Base-by-base conservation (phyloP, 768 basidiomycete genomes). In the Lentinula guzmanii region DNA sequence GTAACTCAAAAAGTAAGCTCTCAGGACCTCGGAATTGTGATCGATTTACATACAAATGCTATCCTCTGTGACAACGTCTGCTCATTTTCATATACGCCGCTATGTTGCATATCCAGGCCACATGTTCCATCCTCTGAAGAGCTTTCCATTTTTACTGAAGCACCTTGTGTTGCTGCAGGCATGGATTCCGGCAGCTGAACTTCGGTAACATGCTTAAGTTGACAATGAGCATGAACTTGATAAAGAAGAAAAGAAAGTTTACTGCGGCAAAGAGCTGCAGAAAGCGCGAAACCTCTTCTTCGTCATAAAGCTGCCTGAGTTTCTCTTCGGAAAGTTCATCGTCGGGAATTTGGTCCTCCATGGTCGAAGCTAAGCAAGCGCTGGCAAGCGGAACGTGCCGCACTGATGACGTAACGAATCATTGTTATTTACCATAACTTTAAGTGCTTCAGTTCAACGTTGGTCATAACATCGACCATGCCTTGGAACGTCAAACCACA, bases 241-340 rank as follows among this genome's bases (percentile, higher is more conserved):
- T 55, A 42, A 28, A 18, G n/a, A 10, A 31, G 6, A 48, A 57
- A 57, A 16, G 15, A 21, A 58, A 10, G 35, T 80, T 69, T 67
- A 86, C 86, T 39, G 78, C 75, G 45, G 85, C 82, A 70, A 89
- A 89, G n/a, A 87, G 67, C 48, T 72, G 68, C 33, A 89, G 71
- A 67, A 85, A 88, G 31, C 84, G 74, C 15, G 84, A 77, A 13
- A 87, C 81, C 72, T 88, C 86, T 67, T 87, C 85, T 58, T 82
- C 77, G 28, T 89, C 86, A 63, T 83, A 87, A 31, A 84, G 65
- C 43, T 82, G 78, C 43, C 87, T 75, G 18, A 89, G 74, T 65
- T 86, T 75, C 28, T 71, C 69, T 66, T 87, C 85, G 7, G 79
- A 77, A 31, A 85, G 67, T 4, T 74, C 73, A 42, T 68, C 52